Conservation (phyloP, 2,329 filamentous ascomycete genomes). For the Scedosporium aurantiacum region DNA sequence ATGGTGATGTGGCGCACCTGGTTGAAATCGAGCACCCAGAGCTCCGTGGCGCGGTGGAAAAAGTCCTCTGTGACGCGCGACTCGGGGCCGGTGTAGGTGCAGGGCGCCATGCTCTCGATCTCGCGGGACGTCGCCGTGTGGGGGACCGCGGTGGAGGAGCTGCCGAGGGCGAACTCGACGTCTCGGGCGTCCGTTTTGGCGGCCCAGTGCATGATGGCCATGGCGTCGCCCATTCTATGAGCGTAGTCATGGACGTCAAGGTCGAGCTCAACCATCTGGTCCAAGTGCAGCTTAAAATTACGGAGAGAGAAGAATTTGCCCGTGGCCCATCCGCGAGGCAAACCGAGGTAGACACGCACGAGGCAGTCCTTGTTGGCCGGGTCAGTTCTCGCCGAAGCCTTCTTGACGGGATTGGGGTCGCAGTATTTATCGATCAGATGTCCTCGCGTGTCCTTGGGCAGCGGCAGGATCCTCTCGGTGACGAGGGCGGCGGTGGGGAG, state of each 20-base stretch:
- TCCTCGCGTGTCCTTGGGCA: slow-evolving; percentile 12
- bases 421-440: slow-evolving; percentile 14
- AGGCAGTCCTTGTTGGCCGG: slow-evolving; percentile 13
- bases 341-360: slow-evolving; percentile 14
- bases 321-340: neutral
- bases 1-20: slow-evolving; percentile 14
- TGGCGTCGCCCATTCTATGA: slow-evolving; percentile 14
- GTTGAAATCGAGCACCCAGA: slow-evolving; percentile 23
- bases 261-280: slow-evolving; percentile 16
- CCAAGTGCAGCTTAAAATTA: slow-evolving; percentile 21
- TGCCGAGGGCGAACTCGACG: slow-evolving; percentile 22
- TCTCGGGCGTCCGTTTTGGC: slow-evolving; percentile 18
- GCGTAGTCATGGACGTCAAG: slow-evolving; percentile 14
- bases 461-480: slow-evolving; percentile 15
- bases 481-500: slow-evolving; percentile 13
- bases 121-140: neutral
- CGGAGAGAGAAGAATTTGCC: slow-evolving; percentile 16
- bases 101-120: neutral
- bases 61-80: slow-evolving; percentile 8
- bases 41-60: slow-evolving; percentile 7
- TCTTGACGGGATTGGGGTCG: neutral
- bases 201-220: slow-evolving; percentile 22
- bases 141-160: slow-evolving; percentile 5
- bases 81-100: neutral
- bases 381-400: slow-evolving; percentile 2